Evolutionary conservation across 441 rosid species (phyloP), one percentile per base, ranked within the genome.

Genomic region (Syzygium malaccense): DNA sequence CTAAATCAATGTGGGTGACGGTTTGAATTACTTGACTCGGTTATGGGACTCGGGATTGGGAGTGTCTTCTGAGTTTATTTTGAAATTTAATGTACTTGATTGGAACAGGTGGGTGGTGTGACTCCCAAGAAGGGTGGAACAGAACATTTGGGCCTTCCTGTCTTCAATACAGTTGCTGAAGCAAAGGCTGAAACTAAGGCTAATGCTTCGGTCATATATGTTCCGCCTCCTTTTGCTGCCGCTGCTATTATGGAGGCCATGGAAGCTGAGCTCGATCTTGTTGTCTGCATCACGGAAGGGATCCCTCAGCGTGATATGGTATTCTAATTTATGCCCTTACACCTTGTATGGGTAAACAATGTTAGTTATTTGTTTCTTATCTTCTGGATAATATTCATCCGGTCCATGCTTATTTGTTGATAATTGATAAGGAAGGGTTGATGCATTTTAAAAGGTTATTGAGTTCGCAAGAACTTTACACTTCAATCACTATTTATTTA

Each of bases 41-140:
- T 75, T 41, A 23, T 45, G 11, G 11, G 53, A 45, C 84, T 78
- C 25, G 53, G 19, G 30, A 45, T 78, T 25, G 30, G 53, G 84
- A 78, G 84, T 13, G 30, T 41, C 53, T 78, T 75, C n/a, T 17
- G 53, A 45, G 85, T 87, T 20, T 49, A 17, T 41, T 20, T 23
- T 75, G 9, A 3, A 51, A 19, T 58, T 54, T 78, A n/a, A 53
- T 58, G 41, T 55, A 55, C 87, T 51, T 14, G 79, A 41, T 56
- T 55, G 83, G 33, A 60, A 30, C 85, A 98, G 99, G 98, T 98
- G 64, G 99, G 98, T 68, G 99, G 99, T 58, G 99, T 97, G 90
- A 98, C 99, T 58, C 99, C 99, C 2, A 98, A 97, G 94, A 98
- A 98, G 93, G 99, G 99, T 78, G 99, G 99, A 49, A 98, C 99